A percentile compares a stretch with the other conserved stretches of the same genome.
These are phyloP conservation scores for Fraxinus nigra DNA, from an alignment of 305 asterid species.

Conservation along the genomic window DNA sequence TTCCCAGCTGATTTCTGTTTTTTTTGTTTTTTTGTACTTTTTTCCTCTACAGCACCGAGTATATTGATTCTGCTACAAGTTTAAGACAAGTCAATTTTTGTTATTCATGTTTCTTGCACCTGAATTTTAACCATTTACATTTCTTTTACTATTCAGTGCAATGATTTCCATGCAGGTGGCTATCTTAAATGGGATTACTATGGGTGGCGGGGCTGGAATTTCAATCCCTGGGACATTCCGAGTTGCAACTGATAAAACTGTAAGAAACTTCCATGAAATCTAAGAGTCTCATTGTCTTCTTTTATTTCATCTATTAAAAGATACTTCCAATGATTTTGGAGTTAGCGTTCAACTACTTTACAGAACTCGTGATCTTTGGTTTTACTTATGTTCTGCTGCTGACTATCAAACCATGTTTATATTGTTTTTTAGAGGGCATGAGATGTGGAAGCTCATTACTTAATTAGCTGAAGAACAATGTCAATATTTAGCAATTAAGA, in stretches of 20 bases:
- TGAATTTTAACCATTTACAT: neutral
- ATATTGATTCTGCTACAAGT: neutral
- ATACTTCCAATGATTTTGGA: neutral
- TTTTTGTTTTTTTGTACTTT: conserved; percentile 4
- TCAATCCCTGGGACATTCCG: conserved; percentile 93
- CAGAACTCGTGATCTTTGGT: neutral
- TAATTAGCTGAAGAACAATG: neutral
- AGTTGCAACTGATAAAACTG: conserved; percentile 91
- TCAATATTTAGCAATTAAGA: neutral
- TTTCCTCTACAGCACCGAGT: conserved; percentile 9
- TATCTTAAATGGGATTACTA: conserved; percentile 82
- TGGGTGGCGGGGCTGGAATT: conserved; percentile 99
- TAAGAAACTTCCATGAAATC: conserved; percentile 33
- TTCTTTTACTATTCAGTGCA: neutral
- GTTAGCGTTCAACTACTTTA: neutral
- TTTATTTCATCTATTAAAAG: conserved; percentile 17
- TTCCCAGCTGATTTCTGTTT: conserved; percentile 5
- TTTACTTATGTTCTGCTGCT: neutral
- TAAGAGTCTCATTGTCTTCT: conserved; percentile 14
- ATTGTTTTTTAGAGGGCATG: neutral
- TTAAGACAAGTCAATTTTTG: neutral
- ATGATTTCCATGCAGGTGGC: conserved; percentile 69
- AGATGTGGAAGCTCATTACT: neutral
- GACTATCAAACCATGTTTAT: neutral
- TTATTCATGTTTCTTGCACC: neutral